Percentiles rank a stretch among this genome's conserved stretches.
Conservation (phyloP, 805 yeast genomes). For the Candida coquimbonensis region DNA sequence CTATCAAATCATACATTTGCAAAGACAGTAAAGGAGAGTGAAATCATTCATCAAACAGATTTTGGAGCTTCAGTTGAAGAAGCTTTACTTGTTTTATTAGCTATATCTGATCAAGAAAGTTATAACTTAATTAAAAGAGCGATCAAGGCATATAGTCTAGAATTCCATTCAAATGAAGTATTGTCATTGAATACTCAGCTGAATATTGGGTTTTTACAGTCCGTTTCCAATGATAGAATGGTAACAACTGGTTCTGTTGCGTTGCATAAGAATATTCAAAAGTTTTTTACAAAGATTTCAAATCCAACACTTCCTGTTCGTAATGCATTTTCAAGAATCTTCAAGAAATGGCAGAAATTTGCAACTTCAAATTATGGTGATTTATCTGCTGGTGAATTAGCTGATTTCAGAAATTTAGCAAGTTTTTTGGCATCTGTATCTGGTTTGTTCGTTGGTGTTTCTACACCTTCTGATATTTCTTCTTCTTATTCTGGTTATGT, state of each 20-base stretch:
- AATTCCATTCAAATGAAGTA: slow-evolving; percentile 13
- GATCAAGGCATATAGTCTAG: slow-evolving; percentile 23
- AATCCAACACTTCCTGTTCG: slow-evolving; percentile 30
- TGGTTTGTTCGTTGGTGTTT: slow-evolving; percentile 46
- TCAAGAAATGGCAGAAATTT: slow-evolving; percentile 37
- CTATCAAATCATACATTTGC: slow-evolving; percentile 22
- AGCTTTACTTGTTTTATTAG: slow-evolving; percentile 42
- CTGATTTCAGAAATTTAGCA: slow-evolving; percentile 56
- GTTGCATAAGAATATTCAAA: slow-evolving; percentile 59
- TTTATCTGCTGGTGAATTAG: slow-evolving; percentile 29
- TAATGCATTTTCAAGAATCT: slow-evolving; percentile 38
- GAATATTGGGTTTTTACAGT: slow-evolving; percentile 33
- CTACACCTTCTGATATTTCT: slow-evolving; percentile 19
- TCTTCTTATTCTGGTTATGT: slow-evolving; percentile 30
- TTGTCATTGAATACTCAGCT: slow-evolving; percentile 1
- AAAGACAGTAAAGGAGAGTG: slow-evolving; percentile 19
- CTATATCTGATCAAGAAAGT: slow-evolving; percentile 43
- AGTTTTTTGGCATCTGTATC: slow-evolving; percentile 68
- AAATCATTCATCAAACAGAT: slow-evolving; percentile 24
- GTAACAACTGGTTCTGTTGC: slow-evolving; percentile 69
- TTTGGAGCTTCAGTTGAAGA: slow-evolving; percentile 40
- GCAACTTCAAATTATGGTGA: slow-evolving; percentile 18
- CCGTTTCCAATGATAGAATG: slow-evolving; percentile 44
- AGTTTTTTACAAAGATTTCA: slow-evolving; percentile 22
- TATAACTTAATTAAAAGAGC: slow-evolving; percentile 41